A percentile compares a stretch with the other conserved stretches of the same genome.
These are phyloP conservation scores for Penicillium mononematosum DNA, from an alignment of 495 filamentous ascomycete species.

Conservation along the genomic window DNA sequence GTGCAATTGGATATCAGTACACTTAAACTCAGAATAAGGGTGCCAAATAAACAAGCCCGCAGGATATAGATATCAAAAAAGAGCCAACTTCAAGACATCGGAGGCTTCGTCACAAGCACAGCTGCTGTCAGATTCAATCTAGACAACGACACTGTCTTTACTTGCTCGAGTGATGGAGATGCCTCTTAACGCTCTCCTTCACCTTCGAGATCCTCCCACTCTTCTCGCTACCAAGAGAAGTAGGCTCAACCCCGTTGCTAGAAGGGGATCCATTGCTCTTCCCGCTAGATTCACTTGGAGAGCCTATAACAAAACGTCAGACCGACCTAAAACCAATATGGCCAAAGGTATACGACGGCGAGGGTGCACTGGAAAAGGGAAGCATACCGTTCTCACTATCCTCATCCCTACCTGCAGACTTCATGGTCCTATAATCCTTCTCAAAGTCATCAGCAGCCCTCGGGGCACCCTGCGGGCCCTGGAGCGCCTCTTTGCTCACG, in stretches of 20 bases:
- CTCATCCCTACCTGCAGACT: not conserved
- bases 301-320: not conserved
- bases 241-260: constrained; percentile 8
- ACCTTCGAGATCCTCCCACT: constrained; percentile 26
- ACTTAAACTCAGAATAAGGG: not conserved
- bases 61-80: constrained; percentile 3
- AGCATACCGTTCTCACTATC: constrained; percentile 7
- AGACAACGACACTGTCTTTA: not conserved
- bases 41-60: not conserved
- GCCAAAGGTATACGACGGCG: not conserved
- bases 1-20: constrained; percentile 8
- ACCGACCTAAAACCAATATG: not conserved
- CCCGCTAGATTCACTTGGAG: constrained; percentile 1
- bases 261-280: not conserved
- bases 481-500: constrained; percentile 38
- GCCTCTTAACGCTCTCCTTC: constrained; percentile 36
- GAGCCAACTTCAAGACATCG: not conserved
- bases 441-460: constrained; percentile 31
- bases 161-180: constrained; percentile 22
- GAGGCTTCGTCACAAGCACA: not conserved
- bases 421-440: constrained; percentile 22
- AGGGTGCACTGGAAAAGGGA: not conserved
- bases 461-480: constrained; percentile 34
- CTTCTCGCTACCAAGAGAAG: constrained; percentile 2
- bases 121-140: not conserved